These are phyloP conservation scores for Saccharomyces uvarum DNA, from an alignment of 1,139 yeast genomes.

Conservation along the genomic window DNA sequence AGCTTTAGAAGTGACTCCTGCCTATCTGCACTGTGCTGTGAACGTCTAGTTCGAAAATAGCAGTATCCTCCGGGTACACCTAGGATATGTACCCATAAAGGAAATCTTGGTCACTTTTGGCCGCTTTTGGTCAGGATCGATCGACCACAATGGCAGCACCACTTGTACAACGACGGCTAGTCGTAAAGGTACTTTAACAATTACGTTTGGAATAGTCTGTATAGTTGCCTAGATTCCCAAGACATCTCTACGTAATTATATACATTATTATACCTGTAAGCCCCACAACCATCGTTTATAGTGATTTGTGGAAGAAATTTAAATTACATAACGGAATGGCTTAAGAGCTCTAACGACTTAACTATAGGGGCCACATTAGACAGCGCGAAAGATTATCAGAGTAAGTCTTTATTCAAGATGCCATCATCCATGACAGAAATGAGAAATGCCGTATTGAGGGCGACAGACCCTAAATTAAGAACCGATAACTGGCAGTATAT, in stretches of 20 bases:
- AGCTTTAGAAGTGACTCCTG: neutral
- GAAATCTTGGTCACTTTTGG: neutral
- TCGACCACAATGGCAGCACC: neutral
- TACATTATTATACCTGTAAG: neutral
- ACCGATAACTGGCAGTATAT: slow-evolving; percentile 81
- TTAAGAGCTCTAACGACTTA: neutral
- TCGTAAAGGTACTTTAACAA: neutral
- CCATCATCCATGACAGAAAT: slow-evolving; percentile 4
- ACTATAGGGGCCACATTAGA: neutral
- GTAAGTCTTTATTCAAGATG: neutral
- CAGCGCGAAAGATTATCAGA: neutral
- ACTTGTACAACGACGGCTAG: neutral
- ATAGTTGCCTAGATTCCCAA: neutral
- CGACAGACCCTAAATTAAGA: slow-evolving; percentile 80
- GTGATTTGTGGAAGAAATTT: neutral
- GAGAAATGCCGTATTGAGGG: slow-evolving; percentile 36
- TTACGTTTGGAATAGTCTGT: neutral
- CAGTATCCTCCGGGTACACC: neutral
- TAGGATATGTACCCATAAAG: neutral
- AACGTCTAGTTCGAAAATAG: neutral
- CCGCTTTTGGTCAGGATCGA: neutral
- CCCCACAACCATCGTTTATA: neutral
- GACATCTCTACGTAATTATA: neutral
- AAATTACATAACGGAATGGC: neutral
- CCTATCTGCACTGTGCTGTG: neutral